Base-by-base conservation (phyloP, 352 stramenopile species). In the Peronospora tabacina region DNA sequence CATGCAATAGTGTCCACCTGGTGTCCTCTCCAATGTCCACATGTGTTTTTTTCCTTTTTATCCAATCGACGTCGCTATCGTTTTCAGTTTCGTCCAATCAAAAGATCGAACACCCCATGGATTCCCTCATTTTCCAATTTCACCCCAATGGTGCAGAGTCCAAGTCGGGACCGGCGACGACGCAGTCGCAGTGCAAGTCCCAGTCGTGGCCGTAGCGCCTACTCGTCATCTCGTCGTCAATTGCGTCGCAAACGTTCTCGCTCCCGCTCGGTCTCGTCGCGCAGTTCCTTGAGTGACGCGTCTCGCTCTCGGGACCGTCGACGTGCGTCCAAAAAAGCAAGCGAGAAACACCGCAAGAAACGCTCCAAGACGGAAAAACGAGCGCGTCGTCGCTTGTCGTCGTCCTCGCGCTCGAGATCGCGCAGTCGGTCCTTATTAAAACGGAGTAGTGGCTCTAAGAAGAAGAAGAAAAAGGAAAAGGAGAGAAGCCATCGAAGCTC, bases 221-320 rank as follows among this genome's bases (percentile, higher is more conserved):
- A 58, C 15, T 48, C 46, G 8, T 59, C 63, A 8, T 63, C 51
- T 15, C 61, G 44, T 15, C 55, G 52, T n/a, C 64, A 57, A 10
- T 61, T 60, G 5, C 66, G 58, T 13, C 61, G 50, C 13, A 57
- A 49, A 16, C 59, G 55, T 30, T 68, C 60, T 20, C 55, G 55
- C 13, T 70, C 58, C 3, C 57, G 59, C 9, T 79, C 70, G 13
- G 34, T 51, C 11, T 61, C 56, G 47, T 73, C 61, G 26, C 15
- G 10, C 15, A 52, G 46, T 35, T 33, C 26, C 15, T 70, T 63
- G 6, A 62, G 35, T 39, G 44, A 43, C 19, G 44, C 50, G 34
- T 70, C 69, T 3, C 58, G 65, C 26, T 75, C 68, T 19, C 48
- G 63, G 13, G 49, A 72, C 28, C 56, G 32, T 9, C 57, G 59